phyloP scores from a whole-genome alignment of 2,329 filamentous ascomycete species.

The Helotiales sp. region DNA sequence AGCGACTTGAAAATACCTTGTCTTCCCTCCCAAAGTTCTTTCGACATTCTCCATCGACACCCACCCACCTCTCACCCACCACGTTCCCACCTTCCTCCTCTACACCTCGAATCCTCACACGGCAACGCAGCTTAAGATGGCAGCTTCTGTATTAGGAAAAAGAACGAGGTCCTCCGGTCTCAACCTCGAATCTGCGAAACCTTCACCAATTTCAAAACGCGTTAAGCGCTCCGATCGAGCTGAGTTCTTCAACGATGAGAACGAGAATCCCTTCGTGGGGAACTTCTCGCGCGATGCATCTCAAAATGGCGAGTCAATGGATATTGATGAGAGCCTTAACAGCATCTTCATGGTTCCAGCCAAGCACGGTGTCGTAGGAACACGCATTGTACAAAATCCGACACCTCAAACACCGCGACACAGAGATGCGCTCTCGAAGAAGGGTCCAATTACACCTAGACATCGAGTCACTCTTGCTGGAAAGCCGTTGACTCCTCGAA shows the following conservation, averaged over 20 bases:
- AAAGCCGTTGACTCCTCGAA: constrained; percentile 74
- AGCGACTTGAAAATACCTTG: background rate
- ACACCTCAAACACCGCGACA: constrained; percentile 76
- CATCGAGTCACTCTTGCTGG: constrained; percentile 79
- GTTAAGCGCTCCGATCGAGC: constrained; percentile 46
- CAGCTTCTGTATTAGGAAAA: constrained; percentile 46
- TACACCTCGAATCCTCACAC: constrained; percentile 2
- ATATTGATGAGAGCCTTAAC: constrained; percentile 41
- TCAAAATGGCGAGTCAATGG: constrained; percentile 43
- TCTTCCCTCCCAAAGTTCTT: constrained; percentile 7
- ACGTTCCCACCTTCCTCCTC: constrained; percentile 8
- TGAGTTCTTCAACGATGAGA: constrained; percentile 61
- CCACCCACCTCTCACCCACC: constrained; percentile 6
- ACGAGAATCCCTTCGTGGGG: constrained; percentile 57
- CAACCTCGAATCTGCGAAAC: constrained; percentile 35
- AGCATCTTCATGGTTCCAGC: constrained; percentile 38
- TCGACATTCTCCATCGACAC: background rate
- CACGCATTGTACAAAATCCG: constrained; percentile 47
- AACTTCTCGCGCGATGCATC: constrained; percentile 32
- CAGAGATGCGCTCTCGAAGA: constrained; percentile 72
- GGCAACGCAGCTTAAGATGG: constrained; percentile 29
- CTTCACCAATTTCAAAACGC: constrained; percentile 30
- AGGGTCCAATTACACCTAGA: constrained; percentile 74
- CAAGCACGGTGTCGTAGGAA: constrained; percentile 48
- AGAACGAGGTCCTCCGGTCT: constrained; percentile 42